Percentiles rank a stretch among this genome's conserved stretches.
These are phyloP conservation scores for Bryoglossum gracile DNA, from an alignment of 495 filamentous ascomycete genomes.

Conservation along the genomic window DNA sequence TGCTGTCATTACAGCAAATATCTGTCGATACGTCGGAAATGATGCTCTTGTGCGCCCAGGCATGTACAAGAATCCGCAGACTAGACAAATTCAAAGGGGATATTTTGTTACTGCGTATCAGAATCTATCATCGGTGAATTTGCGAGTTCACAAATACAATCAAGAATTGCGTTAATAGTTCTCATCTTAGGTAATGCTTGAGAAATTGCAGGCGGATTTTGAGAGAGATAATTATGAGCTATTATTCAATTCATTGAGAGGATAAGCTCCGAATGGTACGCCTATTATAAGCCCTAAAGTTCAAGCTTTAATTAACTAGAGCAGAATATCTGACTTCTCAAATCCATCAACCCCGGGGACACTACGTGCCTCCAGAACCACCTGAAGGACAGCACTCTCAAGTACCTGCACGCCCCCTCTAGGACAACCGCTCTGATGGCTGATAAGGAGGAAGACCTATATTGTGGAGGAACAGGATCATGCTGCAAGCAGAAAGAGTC, in stretches of 20 bases:
- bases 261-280: conserved; percentile 48
- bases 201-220: conserved; percentile 77
- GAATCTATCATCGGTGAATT: no score
- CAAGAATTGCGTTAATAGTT: conserved; percentile 13
- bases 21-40: conserved; percentile 82
- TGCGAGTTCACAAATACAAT: no score
- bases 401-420: no score
- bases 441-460: no score
- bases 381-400: no score
- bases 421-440: no score
- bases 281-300: conserved; percentile 42
- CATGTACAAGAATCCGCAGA: conserved; percentile 43
- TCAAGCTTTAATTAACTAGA: conserved; percentile 51
- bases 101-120: conserved; percentile 2
- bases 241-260: conserved; percentile 39
- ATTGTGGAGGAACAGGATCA: no score
- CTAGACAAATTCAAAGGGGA: background rate
- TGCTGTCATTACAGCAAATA: conserved; percentile 90
- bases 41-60: conserved; percentile 82
- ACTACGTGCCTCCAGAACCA: conserved; percentile 38
- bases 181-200: conserved; percentile 66
- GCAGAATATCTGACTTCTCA: conserved; percentile 42
- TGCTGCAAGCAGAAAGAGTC: no score
- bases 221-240: conserved; percentile 70
- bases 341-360: conserved; percentile 42